Evolutionary conservation across 805 yeast species (phyloP), one percentile per base, ranked within the genome.

Genomic region (Dipodascus geniculatus): DNA sequence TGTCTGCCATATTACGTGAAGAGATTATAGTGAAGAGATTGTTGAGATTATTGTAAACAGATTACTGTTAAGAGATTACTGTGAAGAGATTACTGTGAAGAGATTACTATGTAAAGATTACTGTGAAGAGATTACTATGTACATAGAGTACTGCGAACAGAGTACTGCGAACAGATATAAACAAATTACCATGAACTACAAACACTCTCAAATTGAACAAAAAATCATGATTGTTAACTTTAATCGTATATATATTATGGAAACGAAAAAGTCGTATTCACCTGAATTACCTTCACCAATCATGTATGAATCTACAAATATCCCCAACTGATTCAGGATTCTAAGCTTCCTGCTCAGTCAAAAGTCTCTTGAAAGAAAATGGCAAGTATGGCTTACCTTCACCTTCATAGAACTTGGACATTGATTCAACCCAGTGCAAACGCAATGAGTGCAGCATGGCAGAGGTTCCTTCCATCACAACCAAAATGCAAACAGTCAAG

Each of bases 391-490:
- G 81, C 60, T 81, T 75, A 56, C 99, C 99, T 69, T 91, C 98
- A 68, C 99, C 99, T 65, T 86, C 93, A 64, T 90, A 93, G 72
- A 85, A 95, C 74, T 93, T 93, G 57, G 96, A 88, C 99, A 93
- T 93, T 23, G 96, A 84, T 73, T 93, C 99, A 58, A 93, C 99
- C 99, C 99, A 93, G 69, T 93, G 99, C 65, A 93, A 78, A 76
- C 99, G 87, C 65, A 93, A 78, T n/a, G 97, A 85, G 71, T 93
- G 99, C 65, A 93, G 78, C 99, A 93, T 93, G 35, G 99, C 99
- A 23, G 97, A 88, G 0, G 99, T 93, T 55, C 99, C 99, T 71
- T 93, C 99, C 99, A 93, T 93, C 52, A 86, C 74, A 14, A 93
- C 98, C 64, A 93, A 76, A 61, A 93, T 88, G 63, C 87, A 85